Evolutionary conservation across 176 grass and related monocot species (phyloP).

Genomic region (Echinochloa phyllopogon): DNA sequence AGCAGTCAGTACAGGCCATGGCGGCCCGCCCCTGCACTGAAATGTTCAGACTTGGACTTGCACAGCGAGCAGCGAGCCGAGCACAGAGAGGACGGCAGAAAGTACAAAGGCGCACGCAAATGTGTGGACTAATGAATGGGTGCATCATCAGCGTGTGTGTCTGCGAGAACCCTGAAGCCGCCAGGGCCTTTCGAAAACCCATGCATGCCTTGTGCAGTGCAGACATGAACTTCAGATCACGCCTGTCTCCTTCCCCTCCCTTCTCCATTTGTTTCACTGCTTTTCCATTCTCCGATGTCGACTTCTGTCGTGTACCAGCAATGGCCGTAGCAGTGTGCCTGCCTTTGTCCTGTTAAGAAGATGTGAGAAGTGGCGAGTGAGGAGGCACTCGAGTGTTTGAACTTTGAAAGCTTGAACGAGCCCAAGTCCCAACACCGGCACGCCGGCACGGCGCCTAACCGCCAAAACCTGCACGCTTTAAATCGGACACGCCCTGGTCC

Average conservation of each 20-base stretch:
- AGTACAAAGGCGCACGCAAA: slow-evolving; percentile 21
- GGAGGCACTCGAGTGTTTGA: neutral
- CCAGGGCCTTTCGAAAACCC: slow-evolving; percentile 56
- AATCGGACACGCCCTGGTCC: neutral
- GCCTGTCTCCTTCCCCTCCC: slow-evolving; percentile 32
- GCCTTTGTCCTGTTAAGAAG: neutral
- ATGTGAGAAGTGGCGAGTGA: neutral
- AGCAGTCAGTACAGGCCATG: neutral
- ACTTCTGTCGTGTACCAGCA: neutral
- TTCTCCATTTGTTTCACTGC: neutral
- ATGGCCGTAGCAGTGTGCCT: neutral
- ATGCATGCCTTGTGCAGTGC: slow-evolving; percentile 16
- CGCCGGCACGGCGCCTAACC: slow-evolving; percentile 33
- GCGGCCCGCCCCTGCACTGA: neutral
- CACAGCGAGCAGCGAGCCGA: neutral
- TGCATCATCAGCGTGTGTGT: slow-evolving; percentile 37
- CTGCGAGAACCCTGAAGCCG: slow-evolving; percentile 32
- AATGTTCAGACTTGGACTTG: neutral
- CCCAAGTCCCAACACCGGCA: slow-evolving; percentile 37
- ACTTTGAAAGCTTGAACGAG: slow-evolving; percentile 13
- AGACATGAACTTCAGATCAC: slow-evolving; percentile 46
- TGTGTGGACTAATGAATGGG: slow-evolving; percentile 21
- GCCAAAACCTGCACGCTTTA: slow-evolving; percentile 47
- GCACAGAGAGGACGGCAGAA: slow-evolving; percentile 8
- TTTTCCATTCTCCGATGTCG: slow-evolving; percentile 19